Percentiles rank a stretch among this genome's conserved stretches.
Evolutionary conservation across 1,139 yeast genomes (phyloP).

Genomic region (Zygoascus hellenicus): DNA sequence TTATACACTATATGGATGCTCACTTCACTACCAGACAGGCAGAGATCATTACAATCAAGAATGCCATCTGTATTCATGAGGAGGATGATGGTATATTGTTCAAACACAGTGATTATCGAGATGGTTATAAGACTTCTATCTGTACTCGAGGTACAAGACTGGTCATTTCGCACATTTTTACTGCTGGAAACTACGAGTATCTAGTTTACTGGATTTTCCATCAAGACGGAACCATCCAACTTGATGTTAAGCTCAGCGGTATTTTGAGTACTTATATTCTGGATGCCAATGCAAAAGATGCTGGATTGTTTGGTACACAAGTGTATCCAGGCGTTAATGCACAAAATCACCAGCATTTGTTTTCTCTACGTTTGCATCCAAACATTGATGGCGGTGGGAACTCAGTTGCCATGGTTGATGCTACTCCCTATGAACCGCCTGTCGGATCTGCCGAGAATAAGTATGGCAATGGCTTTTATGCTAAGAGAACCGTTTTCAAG

Average conservation of each 20-base stretch:
- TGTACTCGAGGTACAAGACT: constrained; percentile 71
- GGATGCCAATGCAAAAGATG: constrained; percentile 51
- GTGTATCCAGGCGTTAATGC: constrained; percentile 80
- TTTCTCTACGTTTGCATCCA: constrained; percentile 74
- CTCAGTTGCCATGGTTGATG: constrained; percentile 68
- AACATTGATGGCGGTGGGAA: constrained; percentile 79
- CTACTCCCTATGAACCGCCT: constrained; percentile 49
- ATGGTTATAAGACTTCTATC: constrained; percentile 54
- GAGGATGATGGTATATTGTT: constrained; percentile 74
- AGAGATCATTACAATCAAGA: constrained; percentile 61
- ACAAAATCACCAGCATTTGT: constrained; percentile 80
- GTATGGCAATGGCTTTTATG: constrained; percentile 62
- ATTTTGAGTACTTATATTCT: constrained; percentile 39
- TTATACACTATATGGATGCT: constrained; percentile 73
- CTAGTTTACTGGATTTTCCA: constrained; percentile 77
- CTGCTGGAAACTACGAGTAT: constrained; percentile 83
- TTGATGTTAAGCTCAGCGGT: constrained; percentile 76
- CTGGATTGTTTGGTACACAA: constrained; percentile 72
- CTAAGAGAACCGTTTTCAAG: constrained; percentile 58
- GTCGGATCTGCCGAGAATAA: constrained; percentile 13
- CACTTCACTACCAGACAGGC: constrained; percentile 63
- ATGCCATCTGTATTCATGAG: constrained; percentile 79
- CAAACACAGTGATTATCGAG: constrained; percentile 82
- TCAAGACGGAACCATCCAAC: constrained; percentile 77
- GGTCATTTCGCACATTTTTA: constrained; percentile 70